Evolutionary conservation across 2,329 filamentous ascomycete genomes (phyloP).

Genomic region (Helotiales sp.): DNA sequence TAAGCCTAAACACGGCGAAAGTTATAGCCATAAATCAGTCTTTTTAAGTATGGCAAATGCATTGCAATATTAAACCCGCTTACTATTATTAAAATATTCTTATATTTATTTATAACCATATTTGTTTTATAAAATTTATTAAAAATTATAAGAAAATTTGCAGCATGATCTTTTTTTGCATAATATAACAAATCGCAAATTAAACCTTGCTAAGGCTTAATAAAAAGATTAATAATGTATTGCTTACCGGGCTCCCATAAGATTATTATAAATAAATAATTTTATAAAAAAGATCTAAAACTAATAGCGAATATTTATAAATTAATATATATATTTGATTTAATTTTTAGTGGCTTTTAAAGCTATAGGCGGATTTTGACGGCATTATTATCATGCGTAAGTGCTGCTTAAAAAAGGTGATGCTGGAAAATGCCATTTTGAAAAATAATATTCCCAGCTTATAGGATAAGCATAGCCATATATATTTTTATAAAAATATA

Average conservation of each 20-base stretch:
- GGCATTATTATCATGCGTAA: constrained; percentile 12
- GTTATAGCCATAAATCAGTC: constrained; percentile 23
- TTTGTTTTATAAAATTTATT: constrained; percentile 22
- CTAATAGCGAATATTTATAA: constrained; percentile 15
- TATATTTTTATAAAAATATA: constrained; percentile 25
- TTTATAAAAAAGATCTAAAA: constrained; percentile 37
- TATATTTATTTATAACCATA: constrained; percentile 22
- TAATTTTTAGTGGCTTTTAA: constrained; percentile 28
- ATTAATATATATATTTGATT: constrained; percentile 30
- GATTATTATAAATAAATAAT: constrained; percentile 40
- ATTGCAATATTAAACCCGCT: constrained; percentile 25
- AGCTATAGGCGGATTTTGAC: constrained; percentile 21
- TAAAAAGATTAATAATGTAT: constrained; percentile 42
- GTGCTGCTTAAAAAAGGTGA: background rate
- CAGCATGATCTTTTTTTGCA: constrained; percentile 3
- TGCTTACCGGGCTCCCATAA: constrained; percentile 34
- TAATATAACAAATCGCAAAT: constrained; percentile 28
- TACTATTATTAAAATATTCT: constrained; percentile 29
- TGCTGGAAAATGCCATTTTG: constrained; percentile 26
- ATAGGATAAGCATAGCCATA: constrained; percentile 13
- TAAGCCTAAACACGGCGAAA: constrained; percentile 25
- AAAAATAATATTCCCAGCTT: constrained; percentile 22
- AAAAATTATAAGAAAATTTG: constrained; percentile 27
- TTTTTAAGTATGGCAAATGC: constrained; percentile 20
- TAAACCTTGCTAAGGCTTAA: constrained; percentile 34